A percentile compares a stretch with the other conserved stretches of the same genome.
These are phyloP conservation scores for Quillaja saponaria DNA, from an alignment of 306 rosid species.

Conservation along the genomic window DNA sequence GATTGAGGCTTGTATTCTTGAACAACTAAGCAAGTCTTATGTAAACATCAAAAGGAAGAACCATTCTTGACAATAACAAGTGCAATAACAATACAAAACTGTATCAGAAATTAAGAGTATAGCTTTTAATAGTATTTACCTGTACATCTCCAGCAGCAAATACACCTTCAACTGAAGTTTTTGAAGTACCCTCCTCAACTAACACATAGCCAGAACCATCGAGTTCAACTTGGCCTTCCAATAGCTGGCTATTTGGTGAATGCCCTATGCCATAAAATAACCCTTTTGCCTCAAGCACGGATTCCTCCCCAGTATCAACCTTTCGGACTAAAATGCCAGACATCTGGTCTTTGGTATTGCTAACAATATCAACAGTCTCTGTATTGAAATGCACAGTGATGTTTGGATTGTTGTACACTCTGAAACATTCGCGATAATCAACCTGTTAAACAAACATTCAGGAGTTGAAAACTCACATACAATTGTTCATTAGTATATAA, in stretches of 20 bases:
- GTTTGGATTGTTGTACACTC: slow-evolving; percentile 93
- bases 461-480: slow-evolving; percentile 86
- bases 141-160: slow-evolving; percentile 97
- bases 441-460: slow-evolving; percentile 99
- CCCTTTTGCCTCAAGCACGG: slow-evolving; percentile 84
- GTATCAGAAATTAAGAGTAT: too few relatives aligned
- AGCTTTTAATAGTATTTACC: slow-evolving; percentile 39
- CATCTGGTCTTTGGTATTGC: slow-evolving; percentile 90
- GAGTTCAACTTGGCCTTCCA: slow-evolving; percentile 84
- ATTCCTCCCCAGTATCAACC: slow-evolving; percentile 64
- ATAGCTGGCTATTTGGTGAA: slow-evolving; percentile 77
- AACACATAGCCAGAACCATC: slow-evolving; percentile 69
- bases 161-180: slow-evolving; percentile 84
- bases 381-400: slow-evolving; percentile 87
- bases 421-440: slow-evolving; percentile 99
- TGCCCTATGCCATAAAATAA: slow-evolving; percentile 95
- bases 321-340: slow-evolving; percentile 79
- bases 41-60: too few relatives aligned
- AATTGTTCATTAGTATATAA: slow-evolving; percentile 58
- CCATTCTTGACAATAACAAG: too few relatives aligned
- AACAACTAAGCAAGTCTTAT: too few relatives aligned
- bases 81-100: too few relatives aligned
- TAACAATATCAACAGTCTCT: slow-evolving; percentile 81
- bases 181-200: slow-evolving; percentile 74
- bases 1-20: too few relatives aligned